These are phyloP conservation scores for Hyaloscypha variabilis DNA, from an alignment of 495 filamentous ascomycete species.

Conservation along the genomic window DNA sequence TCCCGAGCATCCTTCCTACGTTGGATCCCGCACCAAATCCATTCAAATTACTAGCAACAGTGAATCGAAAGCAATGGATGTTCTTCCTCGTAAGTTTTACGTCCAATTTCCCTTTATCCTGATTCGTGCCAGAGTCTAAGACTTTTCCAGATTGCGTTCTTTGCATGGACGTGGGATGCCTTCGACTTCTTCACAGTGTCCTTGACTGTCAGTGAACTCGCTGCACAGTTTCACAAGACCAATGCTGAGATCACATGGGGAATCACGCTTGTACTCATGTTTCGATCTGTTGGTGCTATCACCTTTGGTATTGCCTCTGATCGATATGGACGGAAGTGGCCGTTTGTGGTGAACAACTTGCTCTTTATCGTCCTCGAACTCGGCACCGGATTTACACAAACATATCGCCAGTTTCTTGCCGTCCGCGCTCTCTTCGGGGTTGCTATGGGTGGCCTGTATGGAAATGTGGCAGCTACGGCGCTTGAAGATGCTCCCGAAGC, in stretches of 20 bases:
- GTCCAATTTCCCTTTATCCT: background rate
- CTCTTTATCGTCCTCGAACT: conserved; percentile 66
- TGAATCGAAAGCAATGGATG: conserved; percentile 78
- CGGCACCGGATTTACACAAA: conserved; percentile 69
- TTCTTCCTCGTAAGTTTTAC: conserved; percentile 74
- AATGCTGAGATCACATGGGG: conserved; percentile 70
- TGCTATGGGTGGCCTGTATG: conserved; percentile 79
- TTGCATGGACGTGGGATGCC: conserved; percentile 60
- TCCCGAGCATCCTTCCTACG: conserved; percentile 70
- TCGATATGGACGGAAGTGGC: conserved; percentile 77
- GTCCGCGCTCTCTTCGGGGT: conserved; percentile 76
- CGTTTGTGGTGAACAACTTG: conserved; percentile 74
- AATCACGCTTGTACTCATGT: conserved; percentile 72
- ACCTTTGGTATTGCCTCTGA: conserved; percentile 74
- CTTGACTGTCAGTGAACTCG: conserved; percentile 68
- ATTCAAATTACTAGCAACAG: conserved; percentile 63
- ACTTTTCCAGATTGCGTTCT: conserved; percentile 2
- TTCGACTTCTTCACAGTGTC: conserved; percentile 79
- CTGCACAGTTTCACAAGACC: conserved; percentile 60
- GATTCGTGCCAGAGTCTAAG: conserved; percentile 4
- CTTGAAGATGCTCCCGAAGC: conserved; percentile 67
- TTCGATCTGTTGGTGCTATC: conserved; percentile 70
- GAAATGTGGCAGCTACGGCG: conserved; percentile 77
- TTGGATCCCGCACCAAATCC: conserved; percentile 77
- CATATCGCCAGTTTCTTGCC: conserved; percentile 69